phyloP scores from a whole-genome alignment of 495 filamentous ascomycete genomes.

The Xylaria grammica region DNA sequence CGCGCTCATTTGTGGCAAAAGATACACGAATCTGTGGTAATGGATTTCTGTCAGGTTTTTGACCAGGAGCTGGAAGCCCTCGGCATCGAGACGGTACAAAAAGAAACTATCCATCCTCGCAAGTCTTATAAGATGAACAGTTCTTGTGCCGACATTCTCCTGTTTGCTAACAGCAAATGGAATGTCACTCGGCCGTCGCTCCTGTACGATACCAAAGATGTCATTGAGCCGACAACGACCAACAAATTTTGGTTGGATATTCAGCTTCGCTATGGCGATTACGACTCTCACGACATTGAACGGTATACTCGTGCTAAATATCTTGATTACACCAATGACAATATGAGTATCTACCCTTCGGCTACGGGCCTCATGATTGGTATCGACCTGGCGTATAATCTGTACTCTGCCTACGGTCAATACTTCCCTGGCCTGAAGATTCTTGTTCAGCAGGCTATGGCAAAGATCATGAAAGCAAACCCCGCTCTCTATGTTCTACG shows the following conservation, averaged over 20 bases:
- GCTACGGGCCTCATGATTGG: constrained; percentile 98
- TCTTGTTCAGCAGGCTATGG: constrained; percentile 97
- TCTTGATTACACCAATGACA: constrained; percentile 97
- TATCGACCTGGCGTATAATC: constrained; percentile 96
- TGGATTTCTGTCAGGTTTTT: constrained; percentile 99
- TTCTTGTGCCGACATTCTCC: constrained; percentile 95
- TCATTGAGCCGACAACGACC: constrained; percentile 91
- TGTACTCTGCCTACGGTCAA: constrained; percentile 97
- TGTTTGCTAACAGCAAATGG: constrained; percentile 99
- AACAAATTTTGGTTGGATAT: constrained; percentile 99
- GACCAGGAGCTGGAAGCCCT: constrained; percentile 96
- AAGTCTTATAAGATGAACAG: constrained; percentile 99
- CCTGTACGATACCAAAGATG: constrained; percentile 95
- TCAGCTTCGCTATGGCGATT: constrained; percentile 97
- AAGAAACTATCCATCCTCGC: constrained; percentile 98
- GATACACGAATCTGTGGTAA: constrained; percentile 98
- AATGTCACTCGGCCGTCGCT: constrained; percentile 93
- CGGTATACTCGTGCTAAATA: constrained; percentile 98
- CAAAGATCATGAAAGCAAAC: constrained; percentile 99
- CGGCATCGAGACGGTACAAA: constrained; percentile 97
- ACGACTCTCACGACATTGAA: constrained; percentile 99
- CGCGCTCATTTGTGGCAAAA: constrained; percentile 99
- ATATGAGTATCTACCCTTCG: constrained; percentile 98
- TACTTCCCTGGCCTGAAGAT: constrained; percentile 99
- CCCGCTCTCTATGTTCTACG: constrained; percentile 95